These are phyloP conservation scores for Ustilago shanxiensis DNA, from an alignment of 1,284 basidiomycete genomes.

Conservation along the genomic window DNA sequence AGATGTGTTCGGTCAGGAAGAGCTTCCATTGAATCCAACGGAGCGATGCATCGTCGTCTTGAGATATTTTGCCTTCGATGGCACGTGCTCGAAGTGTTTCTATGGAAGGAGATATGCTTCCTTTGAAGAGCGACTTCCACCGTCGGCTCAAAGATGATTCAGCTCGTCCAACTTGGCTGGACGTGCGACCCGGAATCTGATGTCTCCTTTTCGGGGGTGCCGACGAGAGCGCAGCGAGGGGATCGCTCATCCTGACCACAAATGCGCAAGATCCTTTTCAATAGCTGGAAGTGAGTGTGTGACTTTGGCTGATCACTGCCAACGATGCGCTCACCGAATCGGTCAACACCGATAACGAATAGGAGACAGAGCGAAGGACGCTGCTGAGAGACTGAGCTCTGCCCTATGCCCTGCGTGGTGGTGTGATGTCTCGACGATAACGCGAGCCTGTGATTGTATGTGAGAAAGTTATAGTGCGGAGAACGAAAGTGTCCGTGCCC, in stretches of 20 bases:
- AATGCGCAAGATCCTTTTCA: neutral
- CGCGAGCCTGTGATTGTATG: neutral
- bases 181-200: neutral
- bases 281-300: neutral
- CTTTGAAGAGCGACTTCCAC: conserved; percentile 25
- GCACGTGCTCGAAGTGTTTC: conserved; percentile 30
- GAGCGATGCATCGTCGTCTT: conserved; percentile 24
- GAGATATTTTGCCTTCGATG: conserved; percentile 26
- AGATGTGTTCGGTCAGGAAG: conserved; percentile 45
- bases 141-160: conserved; percentile 16
- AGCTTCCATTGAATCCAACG: conserved; percentile 56
- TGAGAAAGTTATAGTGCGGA: neutral
- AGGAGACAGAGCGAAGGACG: too few relatives aligned
- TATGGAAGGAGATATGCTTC: conserved; percentile 7
- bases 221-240: conserved; percentile 31
- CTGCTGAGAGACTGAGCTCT: too few relatives aligned
- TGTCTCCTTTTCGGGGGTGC: conserved; percentile 8
- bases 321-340: too few relatives aligned
- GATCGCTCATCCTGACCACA: conserved; percentile 27
- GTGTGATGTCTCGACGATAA: neutral
- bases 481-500: conserved; percentile 20
- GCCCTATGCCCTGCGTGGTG: neutral
- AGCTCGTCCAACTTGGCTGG: neutral
- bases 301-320: neutral
- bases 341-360: too few relatives aligned